A percentile compares a stretch with the other conserved stretches of the same genome.
Evolutionary conservation across 2,329 filamentous ascomycete genomes (phyloP).

Genomic region (Cytospora mali): DNA sequence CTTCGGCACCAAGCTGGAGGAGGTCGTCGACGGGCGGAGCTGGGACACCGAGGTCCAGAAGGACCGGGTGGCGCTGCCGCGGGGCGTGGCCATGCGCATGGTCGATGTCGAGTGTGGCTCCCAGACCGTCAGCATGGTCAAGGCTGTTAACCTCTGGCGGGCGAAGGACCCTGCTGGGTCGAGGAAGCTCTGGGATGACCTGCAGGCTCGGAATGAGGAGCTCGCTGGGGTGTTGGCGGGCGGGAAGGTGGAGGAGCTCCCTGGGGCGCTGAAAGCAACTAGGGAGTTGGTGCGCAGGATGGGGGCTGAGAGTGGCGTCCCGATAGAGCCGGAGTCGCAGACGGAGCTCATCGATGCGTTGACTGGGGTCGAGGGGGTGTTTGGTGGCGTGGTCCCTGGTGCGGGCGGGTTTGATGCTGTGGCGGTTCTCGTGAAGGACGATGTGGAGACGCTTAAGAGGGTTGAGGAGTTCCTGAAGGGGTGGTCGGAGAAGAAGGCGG

Average conservation of each 20-base stretch:
- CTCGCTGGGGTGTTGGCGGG: constrained; percentile 67
- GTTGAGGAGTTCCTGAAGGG: constrained; percentile 64
- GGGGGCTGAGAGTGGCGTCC: constrained; percentile 73
- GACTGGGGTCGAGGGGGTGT: constrained; percentile 72
- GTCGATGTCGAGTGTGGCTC: constrained; percentile 95
- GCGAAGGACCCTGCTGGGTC: constrained; percentile 65
- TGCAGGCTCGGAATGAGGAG: constrained; percentile 75
- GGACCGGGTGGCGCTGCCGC: constrained; percentile 70
- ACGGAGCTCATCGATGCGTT: constrained; percentile 81
- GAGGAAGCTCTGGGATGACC: constrained; percentile 69
- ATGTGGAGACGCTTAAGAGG: constrained; percentile 60
- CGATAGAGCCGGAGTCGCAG: constrained; percentile 87
- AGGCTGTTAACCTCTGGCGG: constrained; percentile 83
- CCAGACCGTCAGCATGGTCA: constrained; percentile 94
- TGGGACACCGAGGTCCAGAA: constrained; percentile 84
- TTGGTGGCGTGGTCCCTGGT: constrained; percentile 90
- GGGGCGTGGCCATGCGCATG: constrained; percentile 79
- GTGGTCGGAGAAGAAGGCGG: constrained; percentile 62
- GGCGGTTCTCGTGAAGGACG: constrained; percentile 76
- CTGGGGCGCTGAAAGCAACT: constrained; percentile 50
- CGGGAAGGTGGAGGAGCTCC: constrained; percentile 47
- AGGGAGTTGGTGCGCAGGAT: constrained; percentile 73
- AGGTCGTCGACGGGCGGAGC: constrained; percentile 64
- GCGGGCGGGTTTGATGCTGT: constrained; percentile 94
- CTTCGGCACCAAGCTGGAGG: constrained; percentile 68